Conservation (phyloP, 2,329 filamentous ascomycete genomes). For the Dothistroma pini region DNA sequence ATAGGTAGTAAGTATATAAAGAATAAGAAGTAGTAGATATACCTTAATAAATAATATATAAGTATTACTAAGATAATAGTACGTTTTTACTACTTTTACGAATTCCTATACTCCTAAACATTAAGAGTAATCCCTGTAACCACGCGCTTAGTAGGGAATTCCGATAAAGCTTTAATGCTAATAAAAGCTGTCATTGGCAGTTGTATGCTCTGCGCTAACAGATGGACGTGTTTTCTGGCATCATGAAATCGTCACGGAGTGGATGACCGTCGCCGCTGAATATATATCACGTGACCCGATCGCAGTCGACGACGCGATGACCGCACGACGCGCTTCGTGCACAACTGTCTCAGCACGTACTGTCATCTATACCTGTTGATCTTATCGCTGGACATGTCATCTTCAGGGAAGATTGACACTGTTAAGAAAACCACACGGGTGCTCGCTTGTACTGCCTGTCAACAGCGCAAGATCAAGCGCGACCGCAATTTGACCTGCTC, state of each 20-base stretch:
- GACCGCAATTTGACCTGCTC: slow-evolving; percentile 63
- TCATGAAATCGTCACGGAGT: background rate
- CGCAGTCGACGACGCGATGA: background rate
- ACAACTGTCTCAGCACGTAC: too few relatives aligned
- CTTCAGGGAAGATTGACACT: background rate
- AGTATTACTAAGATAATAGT: too few relatives aligned
- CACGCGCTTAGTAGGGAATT: too few relatives aligned
- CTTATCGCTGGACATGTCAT: background rate
- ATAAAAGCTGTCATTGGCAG: background rate
- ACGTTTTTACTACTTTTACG: too few relatives aligned
- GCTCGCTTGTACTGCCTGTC: slow-evolving; percentile 65
- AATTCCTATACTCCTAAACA: too few relatives aligned
- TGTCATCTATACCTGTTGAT: too few relatives aligned
- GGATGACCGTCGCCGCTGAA: background rate
- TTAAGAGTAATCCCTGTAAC: too few relatives aligned
- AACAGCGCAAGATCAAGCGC: slow-evolving; percentile 72
- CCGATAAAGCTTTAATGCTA: too few relatives aligned
- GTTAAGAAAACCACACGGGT: slow-evolving; percentile 35
- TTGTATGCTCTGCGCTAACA: background rate
- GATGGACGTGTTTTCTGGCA: background rate
- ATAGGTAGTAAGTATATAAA: too few relatives aligned
- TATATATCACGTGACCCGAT: background rate
- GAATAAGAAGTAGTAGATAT: too few relatives aligned
- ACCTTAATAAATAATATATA: too few relatives aligned
- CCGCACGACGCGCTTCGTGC: background rate